Percentiles rank a stretch among this genome's conserved stretches.
Evolutionary conservation across 495 filamentous ascomycete genomes (phyloP).

Genomic region (Penicillium tannophilum): DNA sequence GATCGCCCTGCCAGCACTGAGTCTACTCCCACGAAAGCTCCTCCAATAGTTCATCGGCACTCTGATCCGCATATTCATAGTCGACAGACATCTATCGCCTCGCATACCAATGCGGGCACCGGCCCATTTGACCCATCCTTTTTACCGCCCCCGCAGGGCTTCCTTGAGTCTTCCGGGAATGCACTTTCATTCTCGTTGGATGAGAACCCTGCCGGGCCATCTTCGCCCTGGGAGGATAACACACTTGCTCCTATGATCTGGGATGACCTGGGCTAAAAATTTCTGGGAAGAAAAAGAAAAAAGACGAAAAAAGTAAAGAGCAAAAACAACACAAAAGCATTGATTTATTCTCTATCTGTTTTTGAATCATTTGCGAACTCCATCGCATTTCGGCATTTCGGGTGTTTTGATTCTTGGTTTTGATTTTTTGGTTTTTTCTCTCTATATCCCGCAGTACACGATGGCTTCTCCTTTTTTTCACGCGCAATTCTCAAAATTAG

Average conservation of each 20-base stretch:
- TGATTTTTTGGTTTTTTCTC: conserved; percentile 8
- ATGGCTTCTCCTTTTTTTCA: conserved; percentile 18
- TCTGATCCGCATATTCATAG: conserved; percentile 17
- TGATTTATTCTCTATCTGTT: neutral
- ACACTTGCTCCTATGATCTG: conserved; percentile 48
- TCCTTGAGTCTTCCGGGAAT: conserved; percentile 25
- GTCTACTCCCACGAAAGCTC: conserved; percentile 20
- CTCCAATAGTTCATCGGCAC: conserved; percentile 3
- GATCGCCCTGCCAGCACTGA: conserved; percentile 10
- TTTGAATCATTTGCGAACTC: neutral
- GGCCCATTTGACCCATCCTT: conserved; percentile 34
- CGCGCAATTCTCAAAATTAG: conserved; percentile 9
- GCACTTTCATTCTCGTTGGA: conserved; percentile 40
- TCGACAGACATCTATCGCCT: conserved; percentile 17
- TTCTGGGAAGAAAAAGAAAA: neutral
- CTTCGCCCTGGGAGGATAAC: conserved; percentile 44
- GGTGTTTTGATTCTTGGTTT: conserved; percentile 7
- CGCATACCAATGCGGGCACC: conserved; percentile 15
- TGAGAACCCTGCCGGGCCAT: conserved; percentile 25
- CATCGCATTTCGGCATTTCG: conserved; percentile 5
- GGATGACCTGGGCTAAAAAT: conserved; percentile 41
- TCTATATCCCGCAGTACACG: conserved; percentile 37
- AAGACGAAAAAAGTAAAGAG: neutral
- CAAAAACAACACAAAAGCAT: conserved; percentile 3
- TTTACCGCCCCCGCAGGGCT: conserved; percentile 35